Evolutionary conservation across 495 filamentous ascomycete species (phyloP), one percentile per base, ranked within the genome.

Genomic region (Pyronema omphalodes): DNA sequence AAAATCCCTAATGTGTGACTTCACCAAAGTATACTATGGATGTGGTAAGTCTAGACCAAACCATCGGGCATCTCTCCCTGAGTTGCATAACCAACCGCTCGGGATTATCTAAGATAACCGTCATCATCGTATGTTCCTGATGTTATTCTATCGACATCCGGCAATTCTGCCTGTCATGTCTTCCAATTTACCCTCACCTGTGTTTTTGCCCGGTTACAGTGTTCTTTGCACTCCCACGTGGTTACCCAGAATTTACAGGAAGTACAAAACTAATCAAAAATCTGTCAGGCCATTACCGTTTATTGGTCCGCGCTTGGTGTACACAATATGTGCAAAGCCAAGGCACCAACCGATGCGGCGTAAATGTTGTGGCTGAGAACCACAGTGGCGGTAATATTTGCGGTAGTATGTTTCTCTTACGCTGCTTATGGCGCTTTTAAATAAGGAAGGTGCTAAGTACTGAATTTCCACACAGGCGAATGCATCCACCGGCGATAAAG

Each of bases 241-340:
- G 23, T 29, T n/a, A 40, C 50, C 35, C 35, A n/a, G 3, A 12
- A 29, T 8, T 51, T 11, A n/a, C 50, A n/a, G n/a, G 29, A 3
- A n/a, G 18, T 17, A 7, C n/a, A 52, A 52, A 44, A 11, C 8
- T 17, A 18, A 44, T 34, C 14, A 0, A 18, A 52, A 51, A 45
- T n/a, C 18, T 18, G 37, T 5, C 17, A 63, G 69, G 68, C 0
- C 74, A 78, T 65, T 63, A 66, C 17, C 70, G 71, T 14, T 71
- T 72, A 49, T 63, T 69, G 8, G 75, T 78, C 14, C 63, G 69
- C 52, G 71, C 71, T 19, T 77, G 74, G 74, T 77, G 75, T 57
- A 65, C 64, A 14, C 67, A 67, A 51, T 76, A 76, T 55, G 37
- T 63, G 54, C 48, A 29, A 6, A 63, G 56, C 14, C 53, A 62